Base-by-base conservation (phyloP, 768 basidiomycete genomes). In the Termitomyces sp. region DNA sequence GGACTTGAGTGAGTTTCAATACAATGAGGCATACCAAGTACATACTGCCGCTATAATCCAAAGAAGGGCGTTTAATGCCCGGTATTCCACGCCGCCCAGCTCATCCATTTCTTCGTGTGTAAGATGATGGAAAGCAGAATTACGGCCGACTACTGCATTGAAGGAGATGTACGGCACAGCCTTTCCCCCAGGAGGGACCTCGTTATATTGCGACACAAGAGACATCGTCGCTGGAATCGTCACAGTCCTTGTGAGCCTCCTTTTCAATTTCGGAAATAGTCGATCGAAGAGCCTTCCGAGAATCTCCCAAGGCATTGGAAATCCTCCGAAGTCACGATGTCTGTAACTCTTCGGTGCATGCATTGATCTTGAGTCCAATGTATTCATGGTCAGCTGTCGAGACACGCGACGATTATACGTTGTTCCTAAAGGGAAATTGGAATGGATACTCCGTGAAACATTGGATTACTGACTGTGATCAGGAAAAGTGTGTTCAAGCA, bases 21-120 rank as follows among this genome's bases (percentile, higher is more conserved):
- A 11, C 19, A 37, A 55, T 15, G 37, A 50, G 23, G 41, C 21
- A 19, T 19, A n/a, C 28, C 51, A n/a, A 48, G 43, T 35, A 77
- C 89, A 64, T 67, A 95, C 93, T 35, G 72, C 67, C 11, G 79
- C 79, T 38, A 96, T 83, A 54, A 95, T 80, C 88, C 90, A 95
- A 10, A 94, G 73, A 50, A 97, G 69, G 2, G 87, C 82, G 44
- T 85, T 86, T 60, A 97, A 72, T 12, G 89, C 90, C 10, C 94
- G 80, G 66, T 91, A 98, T 68, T 99, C 96, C 7, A 97, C 88
- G 19, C 96, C 95, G 4, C 94, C 94, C 5, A 98, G 73, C 68
- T 97, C 93, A 62, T 96, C 94, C 62, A 91, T 73, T 65, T 98
- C 89, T 47, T 94, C 91, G 19, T 81, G 77, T 0, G 86, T 90